These are phyloP conservation scores for Orobanche coerulescens DNA, from an alignment of 257 asterid species.

Conservation along the genomic window DNA sequence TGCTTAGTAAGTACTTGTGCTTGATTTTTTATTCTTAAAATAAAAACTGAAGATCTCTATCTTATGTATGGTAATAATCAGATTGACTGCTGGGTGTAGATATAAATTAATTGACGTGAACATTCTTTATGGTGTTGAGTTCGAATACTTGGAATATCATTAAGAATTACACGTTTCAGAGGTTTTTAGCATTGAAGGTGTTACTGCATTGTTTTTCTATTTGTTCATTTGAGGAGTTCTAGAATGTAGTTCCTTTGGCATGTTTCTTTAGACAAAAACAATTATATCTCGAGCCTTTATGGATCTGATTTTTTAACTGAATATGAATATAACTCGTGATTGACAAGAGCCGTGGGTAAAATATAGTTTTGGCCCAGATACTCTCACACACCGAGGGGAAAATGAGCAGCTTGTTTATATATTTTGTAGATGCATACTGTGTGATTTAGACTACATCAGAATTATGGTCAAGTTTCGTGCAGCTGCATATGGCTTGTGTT, in stretches of 20 bases:
- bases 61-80: neutral
- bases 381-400: too few relatives aligned
- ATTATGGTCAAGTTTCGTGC: too few relatives aligned
- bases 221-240: neutral
- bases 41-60: neutral
- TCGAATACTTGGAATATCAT: too few relatives aligned
- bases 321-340: neutral
- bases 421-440: neutral
- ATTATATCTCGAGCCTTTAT: neutral
- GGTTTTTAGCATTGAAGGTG: too few relatives aligned
- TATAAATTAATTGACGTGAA: neutral
- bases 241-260: neutral
- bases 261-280: neutral
- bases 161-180: too few relatives aligned
- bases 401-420: constrained; percentile 7
- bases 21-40: neutral
- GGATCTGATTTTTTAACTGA: neutral
- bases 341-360: too few relatives aligned
- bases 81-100: neutral
- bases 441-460: constrained; percentile 12
- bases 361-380: too few relatives aligned
- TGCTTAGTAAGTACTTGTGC: neutral
- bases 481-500: too few relatives aligned
- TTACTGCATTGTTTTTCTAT: neutral
- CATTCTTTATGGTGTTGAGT: too few relatives aligned